Evolutionary conservation across 2,329 filamentous ascomycete genomes (phyloP).

Genomic region (Aureobasidium musti): DNA sequence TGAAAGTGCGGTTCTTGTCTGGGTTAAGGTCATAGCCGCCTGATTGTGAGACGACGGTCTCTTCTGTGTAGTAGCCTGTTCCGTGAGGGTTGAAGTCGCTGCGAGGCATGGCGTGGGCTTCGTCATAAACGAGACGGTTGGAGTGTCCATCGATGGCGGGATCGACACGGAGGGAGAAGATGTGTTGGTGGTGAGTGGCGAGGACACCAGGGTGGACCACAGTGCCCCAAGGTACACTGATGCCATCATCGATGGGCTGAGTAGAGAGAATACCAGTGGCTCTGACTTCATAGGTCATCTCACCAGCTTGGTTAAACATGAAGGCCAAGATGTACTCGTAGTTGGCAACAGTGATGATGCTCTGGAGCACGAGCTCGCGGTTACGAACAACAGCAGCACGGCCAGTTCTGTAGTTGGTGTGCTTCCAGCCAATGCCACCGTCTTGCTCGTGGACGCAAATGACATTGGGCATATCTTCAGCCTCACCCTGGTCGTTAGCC

Average conservation of each 20-base stretch:
- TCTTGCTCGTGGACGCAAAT: slow-evolving; percentile 73
- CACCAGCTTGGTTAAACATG: slow-evolving; percentile 70
- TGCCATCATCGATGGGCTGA: slow-evolving; percentile 65
- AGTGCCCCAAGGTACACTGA: slow-evolving; percentile 66
- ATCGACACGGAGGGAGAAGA: slow-evolving; percentile 61
- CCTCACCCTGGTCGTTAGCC: slow-evolving; percentile 61
- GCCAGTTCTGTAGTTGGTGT: slow-evolving; percentile 69
- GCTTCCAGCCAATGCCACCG: slow-evolving; percentile 68
- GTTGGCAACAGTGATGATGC: slow-evolving; percentile 70
- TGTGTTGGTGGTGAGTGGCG: slow-evolving; percentile 72
- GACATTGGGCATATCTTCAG: slow-evolving; percentile 63
- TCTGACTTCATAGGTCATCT: slow-evolving; percentile 66
- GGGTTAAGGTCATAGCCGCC: slow-evolving; percentile 54
- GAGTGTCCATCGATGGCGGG: slow-evolving; percentile 50
- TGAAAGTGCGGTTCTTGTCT: slow-evolving; percentile 51
- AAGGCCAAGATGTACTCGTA: slow-evolving; percentile 74
- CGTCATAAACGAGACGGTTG: slow-evolving; percentile 54
- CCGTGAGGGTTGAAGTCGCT: slow-evolving; percentile 59
- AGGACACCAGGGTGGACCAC: slow-evolving; percentile 70
- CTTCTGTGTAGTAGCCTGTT: slow-evolving; percentile 51
- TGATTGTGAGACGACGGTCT: slow-evolving; percentile 53
- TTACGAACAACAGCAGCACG: slow-evolving; percentile 64
- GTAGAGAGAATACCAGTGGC: slow-evolving; percentile 69
- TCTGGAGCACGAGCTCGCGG: slow-evolving; percentile 67
- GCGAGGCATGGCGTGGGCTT: slow-evolving; percentile 62